phyloP scores from a whole-genome alignment of 805 yeast genomes.

The Suhomyces sp. region DNA sequence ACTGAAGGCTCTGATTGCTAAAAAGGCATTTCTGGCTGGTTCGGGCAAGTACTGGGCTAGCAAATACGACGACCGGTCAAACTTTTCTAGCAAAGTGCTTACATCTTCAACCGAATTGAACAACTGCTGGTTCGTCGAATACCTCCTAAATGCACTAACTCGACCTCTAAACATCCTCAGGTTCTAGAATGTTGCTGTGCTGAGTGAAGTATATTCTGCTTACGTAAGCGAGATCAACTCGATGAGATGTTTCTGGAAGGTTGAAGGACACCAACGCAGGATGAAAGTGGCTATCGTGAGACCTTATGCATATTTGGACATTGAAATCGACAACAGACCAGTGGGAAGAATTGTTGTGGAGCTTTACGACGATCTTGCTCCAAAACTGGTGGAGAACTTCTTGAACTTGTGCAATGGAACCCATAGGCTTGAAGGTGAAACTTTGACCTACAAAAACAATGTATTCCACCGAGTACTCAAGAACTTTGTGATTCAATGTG shows the following conservation, averaged over 20 bases:
- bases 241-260: background rate
- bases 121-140: constrained; percentile 16
- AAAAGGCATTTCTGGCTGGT: constrained; percentile 56
- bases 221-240: background rate
- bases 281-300: constrained; percentile 33
- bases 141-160: background rate
- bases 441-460: constrained; percentile 39
- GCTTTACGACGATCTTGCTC: constrained; percentile 50
- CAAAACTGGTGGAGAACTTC: constrained; percentile 54
- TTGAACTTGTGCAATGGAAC: constrained; percentile 40
- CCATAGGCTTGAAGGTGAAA: background rate
- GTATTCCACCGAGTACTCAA: constrained; percentile 62
- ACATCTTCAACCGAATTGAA: constrained; percentile 44
- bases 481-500: constrained; percentile 71
- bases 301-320: constrained; percentile 48
- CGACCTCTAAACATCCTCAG: background rate
- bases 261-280: background rate
- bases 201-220: background rate
- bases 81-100: constrained; percentile 39
- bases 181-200: too few species aligned
- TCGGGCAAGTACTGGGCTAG: constrained; percentile 68
- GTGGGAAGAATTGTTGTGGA: constrained; percentile 64
- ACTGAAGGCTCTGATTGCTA: constrained; percentile 65
- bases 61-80: constrained; percentile 63
- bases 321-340: constrained; percentile 38